A percentile compares a stretch with the other conserved stretches of the same genome.
Evolutionary conservation across 2,329 filamentous ascomycete genomes (phyloP).

Genomic region (Xylariales sp.): DNA sequence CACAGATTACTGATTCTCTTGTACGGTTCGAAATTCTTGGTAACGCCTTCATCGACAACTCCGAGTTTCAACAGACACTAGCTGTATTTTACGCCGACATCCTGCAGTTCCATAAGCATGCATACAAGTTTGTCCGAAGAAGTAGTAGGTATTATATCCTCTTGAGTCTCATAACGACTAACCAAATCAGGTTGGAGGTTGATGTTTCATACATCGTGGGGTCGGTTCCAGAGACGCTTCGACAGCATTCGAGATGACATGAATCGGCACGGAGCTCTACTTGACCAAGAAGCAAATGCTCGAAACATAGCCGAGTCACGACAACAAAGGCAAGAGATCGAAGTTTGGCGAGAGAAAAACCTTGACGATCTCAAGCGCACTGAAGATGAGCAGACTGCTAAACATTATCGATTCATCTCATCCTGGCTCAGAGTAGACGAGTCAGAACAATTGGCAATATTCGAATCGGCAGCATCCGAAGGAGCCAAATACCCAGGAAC

Average conservation of each 20-base stretch:
- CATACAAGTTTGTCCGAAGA: constrained; percentile 39
- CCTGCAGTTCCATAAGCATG: constrained; percentile 39
- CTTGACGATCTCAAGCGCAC: constrained; percentile 13
- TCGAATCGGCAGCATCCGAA: constrained; percentile 22
- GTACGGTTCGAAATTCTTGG: constrained; percentile 32
- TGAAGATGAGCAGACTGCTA: constrained; percentile 19
- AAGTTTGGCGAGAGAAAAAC: constrained; percentile 19
- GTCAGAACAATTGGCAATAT: constrained; percentile 24
- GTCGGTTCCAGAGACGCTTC: constrained; percentile 31
- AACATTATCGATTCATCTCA: constrained; percentile 21
- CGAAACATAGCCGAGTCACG: constrained; percentile 21
- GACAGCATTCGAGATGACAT: constrained; percentile 29
- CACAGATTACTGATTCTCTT: constrained; percentile 32
- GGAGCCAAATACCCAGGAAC: constrained; percentile 24
- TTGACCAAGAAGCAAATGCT: constrained; percentile 30
- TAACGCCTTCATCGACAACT: constrained; percentile 23
- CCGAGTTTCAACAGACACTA: constrained; percentile 34
- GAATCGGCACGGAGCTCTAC: constrained; percentile 22
- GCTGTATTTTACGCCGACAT: constrained; percentile 44
- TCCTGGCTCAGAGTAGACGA: constrained; percentile 28
- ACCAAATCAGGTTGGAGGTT: constrained; percentile 27
- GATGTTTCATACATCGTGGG: constrained; percentile 32
- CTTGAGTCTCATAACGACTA: not conserved
- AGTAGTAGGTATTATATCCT: constrained; percentile 18
- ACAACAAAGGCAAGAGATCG: constrained; percentile 19